Conservation (phyloP, 2,329 filamentous ascomycete genomes). For the Graphilbum ipis-grandicollis region DNA sequence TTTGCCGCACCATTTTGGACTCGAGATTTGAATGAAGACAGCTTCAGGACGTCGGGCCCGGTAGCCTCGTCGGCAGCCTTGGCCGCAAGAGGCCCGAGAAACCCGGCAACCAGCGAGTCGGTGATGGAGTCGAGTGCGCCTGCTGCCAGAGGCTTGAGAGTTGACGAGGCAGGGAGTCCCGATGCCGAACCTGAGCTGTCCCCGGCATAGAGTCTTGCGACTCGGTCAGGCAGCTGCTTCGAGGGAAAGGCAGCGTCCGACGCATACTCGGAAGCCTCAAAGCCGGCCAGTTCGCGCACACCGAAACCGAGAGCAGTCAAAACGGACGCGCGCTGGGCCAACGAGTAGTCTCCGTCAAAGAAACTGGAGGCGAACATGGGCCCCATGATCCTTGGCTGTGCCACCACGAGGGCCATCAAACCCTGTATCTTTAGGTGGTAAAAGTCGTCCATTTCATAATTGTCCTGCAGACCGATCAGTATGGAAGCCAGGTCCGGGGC, state of each 20-base stretch:
- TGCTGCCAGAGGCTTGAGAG: constrained; percentile 31
- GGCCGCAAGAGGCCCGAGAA: constrained; percentile 69
- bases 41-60: constrained; percentile 71
- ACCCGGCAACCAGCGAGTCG: constrained; percentile 46
- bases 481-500: constrained; percentile 62
- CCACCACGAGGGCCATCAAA: constrained; percentile 65
- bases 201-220: constrained; percentile 53
- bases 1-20: constrained; percentile 29
- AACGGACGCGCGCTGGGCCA: constrained; percentile 66
- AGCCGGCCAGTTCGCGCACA: constrained; percentile 70
- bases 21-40: constrained; percentile 73
- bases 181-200: constrained; percentile 5
- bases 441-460: constrained; percentile 67
- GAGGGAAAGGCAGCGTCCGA: constrained; percentile 51
- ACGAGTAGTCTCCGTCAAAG: constrained; percentile 82
- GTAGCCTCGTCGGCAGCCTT: constrained; percentile 62
- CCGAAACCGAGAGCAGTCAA: constrained; percentile 69
- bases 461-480: constrained; percentile 68
- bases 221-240: constrained; percentile 55
- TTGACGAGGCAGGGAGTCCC: constrained; percentile 13
- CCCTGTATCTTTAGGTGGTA: constrained; percentile 57
- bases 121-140: constrained; percentile 54
- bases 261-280: constrained; percentile 39
- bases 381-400: constrained; percentile 60
- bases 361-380: constrained; percentile 73